Evolutionary conservation across 306 rosid genomes (phyloP).

Genomic region (Crotalaria pallida): DNA sequence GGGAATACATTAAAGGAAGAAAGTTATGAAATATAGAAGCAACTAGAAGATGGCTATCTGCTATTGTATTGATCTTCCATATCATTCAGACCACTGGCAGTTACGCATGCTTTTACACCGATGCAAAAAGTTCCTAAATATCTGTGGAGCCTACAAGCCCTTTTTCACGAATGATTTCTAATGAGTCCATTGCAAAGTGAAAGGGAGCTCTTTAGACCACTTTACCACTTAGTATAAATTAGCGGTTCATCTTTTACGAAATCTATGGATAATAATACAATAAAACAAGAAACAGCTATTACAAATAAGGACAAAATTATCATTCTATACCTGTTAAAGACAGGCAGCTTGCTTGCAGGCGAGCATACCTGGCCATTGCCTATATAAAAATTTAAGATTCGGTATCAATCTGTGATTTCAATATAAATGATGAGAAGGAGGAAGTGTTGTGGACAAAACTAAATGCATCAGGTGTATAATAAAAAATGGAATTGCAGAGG

Average conservation of each 20-base stretch:
- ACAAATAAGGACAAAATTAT: neutral
- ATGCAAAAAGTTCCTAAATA: constrained; percentile 5
- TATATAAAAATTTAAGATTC: constrained; percentile 26
- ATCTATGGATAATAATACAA: neutral
- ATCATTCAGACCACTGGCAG: neutral
- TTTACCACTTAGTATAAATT: neutral
- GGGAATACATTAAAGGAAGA: neutral
- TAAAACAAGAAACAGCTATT: neutral
- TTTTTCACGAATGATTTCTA: neutral
- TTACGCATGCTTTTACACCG: neutral
- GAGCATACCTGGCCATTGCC: constrained; percentile 91
- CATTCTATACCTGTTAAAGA: constrained; percentile 67
- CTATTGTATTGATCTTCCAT: neutral
- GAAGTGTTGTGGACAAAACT: neutral
- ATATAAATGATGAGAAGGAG: neutral
- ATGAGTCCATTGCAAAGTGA: neutral
- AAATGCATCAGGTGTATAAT: neutral
- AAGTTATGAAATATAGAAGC: neutral
- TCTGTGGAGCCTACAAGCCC: constrained; percentile 1
- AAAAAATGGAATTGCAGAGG: constrained; percentile 1
- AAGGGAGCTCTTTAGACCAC: neutral
- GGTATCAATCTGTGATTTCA: neutral
- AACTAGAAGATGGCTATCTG: neutral
- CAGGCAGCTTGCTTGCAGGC: constrained; percentile 72
- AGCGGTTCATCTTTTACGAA: neutral